Conservation (phyloP, 192 early-diverging fungal species). For the Coemansia sp. region DNA sequence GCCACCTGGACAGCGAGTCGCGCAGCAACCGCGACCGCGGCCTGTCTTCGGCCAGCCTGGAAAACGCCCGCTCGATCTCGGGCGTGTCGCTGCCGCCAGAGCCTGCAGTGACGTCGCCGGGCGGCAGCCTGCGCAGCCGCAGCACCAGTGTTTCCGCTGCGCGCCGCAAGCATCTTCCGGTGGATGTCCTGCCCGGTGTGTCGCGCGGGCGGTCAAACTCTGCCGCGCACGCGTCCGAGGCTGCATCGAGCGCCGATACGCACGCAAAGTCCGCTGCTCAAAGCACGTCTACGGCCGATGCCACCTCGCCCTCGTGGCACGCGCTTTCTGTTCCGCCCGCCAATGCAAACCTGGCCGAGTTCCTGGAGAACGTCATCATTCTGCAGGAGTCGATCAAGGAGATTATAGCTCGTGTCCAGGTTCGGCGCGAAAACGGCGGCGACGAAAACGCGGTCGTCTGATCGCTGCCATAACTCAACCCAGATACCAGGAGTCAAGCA, state of each 20-base stretch:
- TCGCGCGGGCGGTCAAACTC: slow-evolving; percentile 24
- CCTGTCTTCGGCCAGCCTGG: slow-evolving; percentile 49
- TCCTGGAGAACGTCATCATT: slow-evolving; percentile 88
- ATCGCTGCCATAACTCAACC: neutral
- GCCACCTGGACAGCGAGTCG: neutral
- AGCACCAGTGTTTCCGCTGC: slow-evolving; percentile 30
- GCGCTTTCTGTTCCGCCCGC: slow-evolving; percentile 38
- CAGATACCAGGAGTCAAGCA: neutral
- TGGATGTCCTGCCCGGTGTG: neutral
- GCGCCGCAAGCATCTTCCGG: neutral
- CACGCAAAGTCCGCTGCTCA: neutral
- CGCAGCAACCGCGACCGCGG: slow-evolving; percentile 38
- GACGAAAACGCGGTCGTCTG: slow-evolving; percentile 55
- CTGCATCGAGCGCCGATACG: slow-evolving; percentile 17
- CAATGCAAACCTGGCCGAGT: slow-evolving; percentile 47
- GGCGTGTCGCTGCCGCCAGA: slow-evolving; percentile 1
- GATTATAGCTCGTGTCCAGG: slow-evolving; percentile 76
- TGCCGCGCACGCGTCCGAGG: slow-evolving; percentile 23
- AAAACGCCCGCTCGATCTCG: slow-evolving; percentile 13
- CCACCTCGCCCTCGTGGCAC: slow-evolving; percentile 21
- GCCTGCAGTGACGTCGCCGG: neutral
- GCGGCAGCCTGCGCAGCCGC: slow-evolving; percentile 20
- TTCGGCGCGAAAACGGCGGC: slow-evolving; percentile 69
- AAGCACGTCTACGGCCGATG: neutral
- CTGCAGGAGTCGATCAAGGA: slow-evolving; percentile 92